Base-by-base conservation (phyloP, 1,284 basidiomycete genomes). In the Leccinum insolens region DNA sequence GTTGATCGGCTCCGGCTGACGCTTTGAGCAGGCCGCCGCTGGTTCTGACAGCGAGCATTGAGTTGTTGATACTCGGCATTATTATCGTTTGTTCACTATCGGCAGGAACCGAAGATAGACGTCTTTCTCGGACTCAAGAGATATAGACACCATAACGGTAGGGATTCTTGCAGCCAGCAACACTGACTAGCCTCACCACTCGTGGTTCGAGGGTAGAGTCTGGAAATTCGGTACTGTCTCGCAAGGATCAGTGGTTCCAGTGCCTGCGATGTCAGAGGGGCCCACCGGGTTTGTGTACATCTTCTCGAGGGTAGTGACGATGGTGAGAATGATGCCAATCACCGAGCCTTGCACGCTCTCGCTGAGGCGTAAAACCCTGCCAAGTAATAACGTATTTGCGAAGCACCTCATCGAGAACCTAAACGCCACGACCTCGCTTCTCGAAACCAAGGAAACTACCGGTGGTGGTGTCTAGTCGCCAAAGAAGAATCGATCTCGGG, bases 231-330 rank as follows among this genome's bases (percentile, higher is more conserved):
- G 52, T 77, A 74, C 28, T 80, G 78, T 62, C 70, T 67, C 71
- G 88, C 86, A 71, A 92, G 88, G 25, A 94, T 75, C 71, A 89
- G 90, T n/a, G 91, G 86, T 74, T 89, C 89, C 64, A 97, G 82
- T 7, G 90, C 86, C 14, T 77, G 44, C 89, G 86, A 65, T 97
- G 82, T 39, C 90, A 88, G 62, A 88, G 88, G 1, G 95, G 95
- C 1, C 95, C 95, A 34, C 90, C 90, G 3, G 96, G 96, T 78
- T 98, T 98, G 85, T 92, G 94, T 22, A 97, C 71, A 84, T 85
- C 69, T 80, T 78, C 69, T 85, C 83, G 25, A 88, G 86, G 9
- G 92, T 89, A 22, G 82, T 78, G 37, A 84, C 77, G 12, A 96
- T 28, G 25, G 25, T 28, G 25, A 28, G 78, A 63, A 98, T 85